Conservation (phyloP, 805 yeast species). For the Nakazawaea ambrosiae region DNA sequence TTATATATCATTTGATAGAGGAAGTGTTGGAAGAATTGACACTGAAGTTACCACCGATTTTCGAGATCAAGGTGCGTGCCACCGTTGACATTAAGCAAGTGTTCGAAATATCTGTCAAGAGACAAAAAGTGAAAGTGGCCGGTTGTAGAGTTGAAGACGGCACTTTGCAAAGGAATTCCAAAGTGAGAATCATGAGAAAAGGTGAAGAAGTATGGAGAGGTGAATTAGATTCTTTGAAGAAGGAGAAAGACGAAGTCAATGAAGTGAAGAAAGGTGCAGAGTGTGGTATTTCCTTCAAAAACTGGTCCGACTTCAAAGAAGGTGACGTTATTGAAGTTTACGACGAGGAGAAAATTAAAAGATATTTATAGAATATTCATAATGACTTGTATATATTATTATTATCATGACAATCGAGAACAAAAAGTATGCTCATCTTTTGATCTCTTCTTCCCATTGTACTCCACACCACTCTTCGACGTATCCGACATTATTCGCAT, state of each 20-base stretch:
- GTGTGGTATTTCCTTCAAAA: constrained; percentile 75
- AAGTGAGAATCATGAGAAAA: constrained; percentile 24
- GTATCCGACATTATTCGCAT: constrained; percentile 67
- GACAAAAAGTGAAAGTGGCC: constrained; percentile 58
- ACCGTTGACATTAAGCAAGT: constrained; percentile 65
- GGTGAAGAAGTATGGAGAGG: constrained; percentile 29
- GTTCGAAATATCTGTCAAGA: constrained; percentile 61
- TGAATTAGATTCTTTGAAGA: constrained; percentile 63
- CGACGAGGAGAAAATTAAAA: constrained; percentile 56
- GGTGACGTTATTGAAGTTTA: constrained; percentile 74
- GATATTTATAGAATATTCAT: constrained; percentile 32
- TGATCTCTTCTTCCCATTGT: constrained; percentile 67
- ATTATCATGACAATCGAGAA: too few species aligned
- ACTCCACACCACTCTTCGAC: constrained; percentile 77
- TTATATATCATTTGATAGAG: constrained; percentile 84
- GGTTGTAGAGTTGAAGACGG: constrained; percentile 83
- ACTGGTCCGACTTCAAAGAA: constrained; percentile 59
- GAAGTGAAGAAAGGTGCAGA: constrained; percentile 83
- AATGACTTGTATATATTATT: not conserved
- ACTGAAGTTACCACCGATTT: constrained; percentile 52
- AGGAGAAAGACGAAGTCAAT: constrained; percentile 68
- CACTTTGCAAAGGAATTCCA: constrained; percentile 48
- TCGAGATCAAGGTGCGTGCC: constrained; percentile 58
- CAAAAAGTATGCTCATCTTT: not conserved
- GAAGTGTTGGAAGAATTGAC: constrained; percentile 66